A percentile compares a stretch with the other conserved stretches of the same genome.
phyloP scores from a whole-genome alignment of 768 basidiomycete genomes.

The Cystobasidium tubakii region DNA sequence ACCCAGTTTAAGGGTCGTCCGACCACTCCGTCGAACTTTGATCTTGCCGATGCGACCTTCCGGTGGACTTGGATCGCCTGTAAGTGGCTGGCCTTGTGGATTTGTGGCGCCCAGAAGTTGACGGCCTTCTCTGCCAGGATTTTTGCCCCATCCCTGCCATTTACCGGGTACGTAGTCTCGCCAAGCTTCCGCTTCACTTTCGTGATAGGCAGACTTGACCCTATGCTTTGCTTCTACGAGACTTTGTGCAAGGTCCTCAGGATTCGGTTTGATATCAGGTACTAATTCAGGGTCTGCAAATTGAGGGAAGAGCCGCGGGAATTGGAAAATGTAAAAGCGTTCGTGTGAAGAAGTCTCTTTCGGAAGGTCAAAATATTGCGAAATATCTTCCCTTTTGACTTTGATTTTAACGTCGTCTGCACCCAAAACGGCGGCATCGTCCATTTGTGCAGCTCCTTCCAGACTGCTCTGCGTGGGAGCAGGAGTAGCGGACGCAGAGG shows the following conservation, averaged over 20 bases:
- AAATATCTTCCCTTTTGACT: constrained; percentile 27
- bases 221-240: constrained; percentile 9
- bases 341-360: constrained; percentile 37
- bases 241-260: constrained; percentile 24
- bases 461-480: not conserved
- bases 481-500: not conserved
- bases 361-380: not conserved
- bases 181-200: constrained; percentile 25
- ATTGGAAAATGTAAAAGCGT: constrained; percentile 47
- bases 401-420: constrained; percentile 32
- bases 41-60: constrained; percentile 45
- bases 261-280: constrained; percentile 39
- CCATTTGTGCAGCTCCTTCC: not conserved
- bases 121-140: constrained; percentile 36
- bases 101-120: not conserved
- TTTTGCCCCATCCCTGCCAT: constrained; percentile 40
- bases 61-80: not conserved
- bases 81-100: not conserved
- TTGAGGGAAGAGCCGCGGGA: constrained; percentile 45
- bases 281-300: constrained; percentile 19
- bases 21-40: constrained; percentile 42
- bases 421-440: constrained; percentile 28
- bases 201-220: constrained; percentile 28
- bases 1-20: constrained; percentile 41
- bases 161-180: constrained; percentile 36